Base-by-base conservation (phyloP, 139 green algal genomes). In the Volvox africanus region DNA sequence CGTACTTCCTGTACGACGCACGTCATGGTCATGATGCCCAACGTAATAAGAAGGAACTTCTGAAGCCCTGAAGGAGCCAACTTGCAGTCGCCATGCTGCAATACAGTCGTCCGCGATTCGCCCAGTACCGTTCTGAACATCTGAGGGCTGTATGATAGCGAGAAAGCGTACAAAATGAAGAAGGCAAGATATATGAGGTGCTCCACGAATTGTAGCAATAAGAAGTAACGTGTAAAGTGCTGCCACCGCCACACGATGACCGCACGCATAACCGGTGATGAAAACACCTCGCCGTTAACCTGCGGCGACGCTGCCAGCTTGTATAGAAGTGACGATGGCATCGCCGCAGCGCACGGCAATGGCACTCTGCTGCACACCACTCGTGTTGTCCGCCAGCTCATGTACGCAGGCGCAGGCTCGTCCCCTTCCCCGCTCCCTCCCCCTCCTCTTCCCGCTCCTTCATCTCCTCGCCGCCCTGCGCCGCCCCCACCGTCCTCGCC, bases 121-220 rank as follows among this genome's bases (percentile, higher is more conserved):
- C 85, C 85, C 21, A 89, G 37, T 44, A 89, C n/a, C 11, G 37
- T 26, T 16, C 5, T n/a, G 26, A 82, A 80, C 28, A 89, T 33
- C 17, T 32, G 35, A 20, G 85, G 69, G 17, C 36, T 32, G 85
- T 82, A 89, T 16, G 85, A 89, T 44, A 89, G 69, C 69, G 85
- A 89, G 28, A 89, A 89, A 30, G 85, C 85, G 85, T 89, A 87
- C 1, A 77, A 2, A 32, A 87, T 87, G 81, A 87, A 87, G 81
- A 76, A 32, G 13, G n/a, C 81, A 32, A 84, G 83, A 76, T 85
- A 90, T 75, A 85, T 36, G 16, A 90, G 86, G 75, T 84, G 73
- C 55, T 90, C 86, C 55, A 90, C 17, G 73, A 90, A 84, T 76
- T 90, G 86, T 76, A 90, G 86, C 73, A 90, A 61, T 61, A 90